Evolutionary conservation across 2,329 filamentous ascomycete species (phyloP), one percentile per base, ranked within the genome.

Genomic region (Xylaria polymorpha): DNA sequence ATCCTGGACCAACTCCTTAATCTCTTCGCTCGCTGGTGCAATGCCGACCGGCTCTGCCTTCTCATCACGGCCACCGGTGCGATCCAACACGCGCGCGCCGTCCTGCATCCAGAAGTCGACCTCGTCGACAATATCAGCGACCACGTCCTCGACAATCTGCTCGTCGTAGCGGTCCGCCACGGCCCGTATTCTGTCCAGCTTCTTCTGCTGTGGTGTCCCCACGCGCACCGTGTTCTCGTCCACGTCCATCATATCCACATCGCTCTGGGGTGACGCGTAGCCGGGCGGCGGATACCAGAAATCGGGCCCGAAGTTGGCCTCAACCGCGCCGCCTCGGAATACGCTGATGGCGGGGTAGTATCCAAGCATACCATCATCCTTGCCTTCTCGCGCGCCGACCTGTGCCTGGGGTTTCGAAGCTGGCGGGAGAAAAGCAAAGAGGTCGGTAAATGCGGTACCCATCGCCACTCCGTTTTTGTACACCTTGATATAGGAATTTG

Each of bases 261-360:
- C 85, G 12, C 80, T 81, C 32, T 79, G 78, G 2, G 51, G 22
- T 2, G 44, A 29, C 3, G 29, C 51, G n/a, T 62, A 67, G n/a
- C 62, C 67, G 1, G 72, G 48, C 0, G 94, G 94, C 18, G 94
- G 93, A 77, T 85, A 92, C 94, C 94, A 98, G 83, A 97, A 98
- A 39, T 96, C 86, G 0, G 94, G 94, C 0, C 96, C 95, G 78
- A 99, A 98, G 80, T 98, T 98, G 75, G 95, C 91, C 79, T 98
- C 93, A 18, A 92, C 94, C 1, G 94, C 92, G 29, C 95, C 96
- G 61, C 94, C 95, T 53, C 92, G 90, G 82, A 98, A 98, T 25
- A 96, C 92, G 74, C 94, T 96, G 22, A 99, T 90, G 25, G 94
- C 93, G 1, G 96, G 96, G 77, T 97, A 97, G 82, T 99, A 99